Conservation (phyloP, 768 basidiomycete genomes). For the Pleurotus cornucopiae region DNA sequence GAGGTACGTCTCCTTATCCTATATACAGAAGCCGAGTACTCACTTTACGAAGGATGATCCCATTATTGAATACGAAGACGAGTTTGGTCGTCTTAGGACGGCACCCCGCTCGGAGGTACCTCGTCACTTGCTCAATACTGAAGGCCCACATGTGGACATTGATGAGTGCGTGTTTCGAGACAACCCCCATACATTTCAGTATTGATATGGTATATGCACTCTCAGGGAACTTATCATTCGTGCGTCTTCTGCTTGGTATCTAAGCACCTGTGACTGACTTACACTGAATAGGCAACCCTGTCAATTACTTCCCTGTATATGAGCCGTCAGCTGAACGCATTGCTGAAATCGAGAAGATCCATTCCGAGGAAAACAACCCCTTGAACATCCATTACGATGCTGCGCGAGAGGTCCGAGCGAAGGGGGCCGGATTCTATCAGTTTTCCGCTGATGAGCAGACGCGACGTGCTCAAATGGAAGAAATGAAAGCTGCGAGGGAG, state of each 20-base stretch:
- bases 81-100: conserved; percentile 76
- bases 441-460: conserved; percentile 85
- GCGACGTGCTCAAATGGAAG: conserved; percentile 78
- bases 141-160: conserved; percentile 43
- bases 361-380: conserved; percentile 69
- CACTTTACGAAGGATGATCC: conserved; percentile 57
- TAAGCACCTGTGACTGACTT: conserved; percentile 1
- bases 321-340: conserved; percentile 78
- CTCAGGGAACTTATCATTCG: conserved; percentile 58
- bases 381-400: conserved; percentile 81
- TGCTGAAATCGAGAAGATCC: conserved; percentile 66
- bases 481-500: conserved; percentile 57
- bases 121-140: conserved; percentile 50
- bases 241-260: conserved; percentile 20
- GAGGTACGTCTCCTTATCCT: conserved; percentile 26
- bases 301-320: conserved; percentile 84
- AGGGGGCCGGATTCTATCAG: conserved; percentile 89
- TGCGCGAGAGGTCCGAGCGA: conserved; percentile 74
- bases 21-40: neutral
- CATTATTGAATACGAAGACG: conserved; percentile 81
- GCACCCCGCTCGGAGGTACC: conserved; percentile 75
- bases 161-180: conserved; percentile 47
- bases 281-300: conserved; percentile 60
- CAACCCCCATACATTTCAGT: neutral
- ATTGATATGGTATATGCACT: conserved; percentile 6